Percentiles rank a stretch among this genome's conserved stretches.
phyloP scores from a whole-genome alignment of 139 green algal genomes.

The Desmodesmus armatus region DNA sequence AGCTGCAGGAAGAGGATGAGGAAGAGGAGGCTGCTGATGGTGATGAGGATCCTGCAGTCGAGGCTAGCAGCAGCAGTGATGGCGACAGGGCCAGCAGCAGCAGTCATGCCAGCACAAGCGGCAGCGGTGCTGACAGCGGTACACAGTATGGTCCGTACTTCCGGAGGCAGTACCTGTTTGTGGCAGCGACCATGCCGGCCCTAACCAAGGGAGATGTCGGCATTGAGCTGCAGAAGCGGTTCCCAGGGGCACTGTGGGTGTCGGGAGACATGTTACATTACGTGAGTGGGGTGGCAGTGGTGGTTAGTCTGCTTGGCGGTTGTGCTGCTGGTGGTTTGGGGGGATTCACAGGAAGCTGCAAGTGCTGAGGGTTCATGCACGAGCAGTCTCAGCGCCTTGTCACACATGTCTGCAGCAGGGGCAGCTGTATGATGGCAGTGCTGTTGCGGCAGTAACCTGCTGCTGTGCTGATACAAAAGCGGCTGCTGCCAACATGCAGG shows the following conservation, averaged over 20 bases:
- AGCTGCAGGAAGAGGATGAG: constrained; percentile 15
- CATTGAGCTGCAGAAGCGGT: constrained; percentile 65
- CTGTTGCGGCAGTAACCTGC: no score
- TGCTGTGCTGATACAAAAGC: no score
- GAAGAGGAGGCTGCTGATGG: background rate
- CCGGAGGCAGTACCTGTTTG: constrained; percentile 92
- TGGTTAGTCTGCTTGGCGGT: no score
- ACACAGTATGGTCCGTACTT: constrained; percentile 25
- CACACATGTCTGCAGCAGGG: no score
- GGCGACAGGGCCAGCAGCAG: background rate
- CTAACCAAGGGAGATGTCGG: constrained; percentile 72
- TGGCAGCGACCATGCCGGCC: constrained; percentile 91
- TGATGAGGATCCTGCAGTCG: background rate
- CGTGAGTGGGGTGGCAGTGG: no score
- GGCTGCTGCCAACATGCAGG: no score
- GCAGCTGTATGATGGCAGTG: no score
- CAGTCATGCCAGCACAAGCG: background rate
- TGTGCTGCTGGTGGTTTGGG: no score
- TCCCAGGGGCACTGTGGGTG: constrained; percentile 81
- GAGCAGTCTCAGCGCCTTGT: no score
- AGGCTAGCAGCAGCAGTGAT: constrained; percentile 7
- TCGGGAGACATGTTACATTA: constrained; percentile 76
- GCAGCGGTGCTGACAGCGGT: constrained; percentile 10
- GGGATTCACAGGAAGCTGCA: no score
- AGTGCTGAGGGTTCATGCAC: no score